These are phyloP conservation scores for Colletotrichum tabaci DNA, from an alignment of 2,329 filamentous ascomycete species.

Conservation along the genomic window DNA sequence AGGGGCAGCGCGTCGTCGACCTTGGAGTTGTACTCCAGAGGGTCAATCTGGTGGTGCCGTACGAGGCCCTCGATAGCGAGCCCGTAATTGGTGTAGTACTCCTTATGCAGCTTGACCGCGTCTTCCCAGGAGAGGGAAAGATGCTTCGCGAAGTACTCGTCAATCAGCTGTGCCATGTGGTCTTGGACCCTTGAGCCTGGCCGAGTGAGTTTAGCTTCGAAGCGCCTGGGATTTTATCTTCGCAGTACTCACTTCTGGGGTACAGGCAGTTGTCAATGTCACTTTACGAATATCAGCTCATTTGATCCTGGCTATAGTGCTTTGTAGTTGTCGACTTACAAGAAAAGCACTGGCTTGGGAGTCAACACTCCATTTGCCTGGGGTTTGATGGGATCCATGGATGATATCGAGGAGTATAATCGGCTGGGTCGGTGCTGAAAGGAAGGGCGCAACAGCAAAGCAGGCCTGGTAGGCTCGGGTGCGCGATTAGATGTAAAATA, in stretches of 20 bases:
- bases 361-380: slow-evolving; percentile 52
- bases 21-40: slow-evolving; percentile 92
- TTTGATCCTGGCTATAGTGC: neutral
- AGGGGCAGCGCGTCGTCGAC: slow-evolving; percentile 96
- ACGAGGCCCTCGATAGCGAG: slow-evolving; percentile 97
- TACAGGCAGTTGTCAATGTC: slow-evolving; percentile 99
- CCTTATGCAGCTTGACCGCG: slow-evolving; percentile 86
- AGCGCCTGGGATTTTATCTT: neutral
- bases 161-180: slow-evolving; percentile 88
- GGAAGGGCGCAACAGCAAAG: neutral
- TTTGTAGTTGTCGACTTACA: slow-evolving; percentile 49
- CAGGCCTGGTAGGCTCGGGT: neutral
- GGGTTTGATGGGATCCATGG: slow-evolving; percentile 33
- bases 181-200: slow-evolving; percentile 85
- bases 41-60: slow-evolving; percentile 94
- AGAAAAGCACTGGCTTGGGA: slow-evolving; percentile 60
- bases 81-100: slow-evolving; percentile 96
- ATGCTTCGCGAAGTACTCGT: slow-evolving; percentile 75
- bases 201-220: slow-evolving; percentile 13
- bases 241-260: slow-evolving; percentile 76
- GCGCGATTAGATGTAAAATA: slow-evolving; percentile 1
- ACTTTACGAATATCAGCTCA: slow-evolving; percentile 62
- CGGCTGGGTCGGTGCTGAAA: neutral
- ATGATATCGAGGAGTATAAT: slow-evolving; percentile 2
- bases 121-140: slow-evolving; percentile 82